Base-by-base conservation (phyloP, 2,329 filamentous ascomycete genomes). In the Keithomyces neogunnii region DNA sequence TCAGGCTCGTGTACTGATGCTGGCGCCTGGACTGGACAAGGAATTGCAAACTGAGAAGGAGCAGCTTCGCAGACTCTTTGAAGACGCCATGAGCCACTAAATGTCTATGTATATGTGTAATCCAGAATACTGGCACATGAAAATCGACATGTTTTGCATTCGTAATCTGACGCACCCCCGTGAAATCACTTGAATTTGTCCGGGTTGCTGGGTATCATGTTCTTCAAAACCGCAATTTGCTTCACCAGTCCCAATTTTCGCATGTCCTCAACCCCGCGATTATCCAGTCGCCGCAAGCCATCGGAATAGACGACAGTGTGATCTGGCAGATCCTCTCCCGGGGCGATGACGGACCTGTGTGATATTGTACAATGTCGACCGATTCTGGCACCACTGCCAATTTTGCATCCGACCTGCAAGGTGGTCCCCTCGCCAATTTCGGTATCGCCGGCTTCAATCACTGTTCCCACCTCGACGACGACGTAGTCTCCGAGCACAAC, bases 1-100 rank as follows among this genome's bases (percentile, higher is more conserved):
- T 4, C 93, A 99, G 73, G 82, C 83, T 51, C 77, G 93, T 57
- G 95, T 99, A 51, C 67, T 99, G 62, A 93, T 91, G 85, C 71
- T 99, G 55, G 93, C 93, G 32, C 95, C 93, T 1, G 90, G 81
- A 30, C 68, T 99, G 61, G 82, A 80, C 39, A 79, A 77, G 58
- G 86, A 90, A 62, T 67, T 88, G 45, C 75, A 84, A 60, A 73
- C 76, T 46, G 87, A 92, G 68, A 82, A 78, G 66, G 85, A 88
- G 51, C 85, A 91, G 69, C 67, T 93, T 60, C 76, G 82, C 55
- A 67, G 64, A 9, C 64, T 93, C 56, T 88, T 92, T 68, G 86
- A 90, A 62, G 67, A 73, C 49, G 72, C 78, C 5, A 67, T 82
- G 71, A 59, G 58, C 48, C 65, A 71, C 54, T 70, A 58, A 57